Evolutionary conservation across 306 rosid genomes (phyloP), one percentile per base, ranked within the genome.

Genomic region (Inga leiocalycina): DNA sequence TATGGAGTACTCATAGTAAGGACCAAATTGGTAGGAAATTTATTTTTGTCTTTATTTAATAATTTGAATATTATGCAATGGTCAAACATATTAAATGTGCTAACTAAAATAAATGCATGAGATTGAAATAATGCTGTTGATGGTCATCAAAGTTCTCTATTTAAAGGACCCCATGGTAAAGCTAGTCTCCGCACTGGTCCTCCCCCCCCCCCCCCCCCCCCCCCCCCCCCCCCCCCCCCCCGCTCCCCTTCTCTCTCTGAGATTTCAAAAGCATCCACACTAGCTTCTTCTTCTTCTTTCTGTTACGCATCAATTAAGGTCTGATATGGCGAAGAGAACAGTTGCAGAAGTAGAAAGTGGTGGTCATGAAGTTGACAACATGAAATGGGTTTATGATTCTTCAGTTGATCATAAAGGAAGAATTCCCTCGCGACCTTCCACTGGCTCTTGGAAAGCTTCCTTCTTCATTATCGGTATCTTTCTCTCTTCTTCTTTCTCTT

Each of bases 391-490:
- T 79, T 64, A 78, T 84, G 95, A 91, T 88, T 88, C 91, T 85
- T 91, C 93, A 10, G 77, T 85, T 4, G 95, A 91, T 86, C 86
- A 90, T 44, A 82, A 84, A 78, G 91, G 92, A 49, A 85, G 48
- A 34, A 35, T 88, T 79, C 95, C 95, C 27, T 90, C 87, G 3
- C 66, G 95, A 80, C 85, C 91, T 82, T 88, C 93, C 24, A 91
- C 93, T 77, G 95, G 95, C 75, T 84, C 87, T 39, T 91, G 95
- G 95, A 91, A 89, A 85, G 91, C 95, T 76, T 84, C 95, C 62
- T 44, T 88, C 87, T 91, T 88, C 82, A 89, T 91, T 35, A 85
- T 91, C 14, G 95, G 95, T 91, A 87, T 61, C 65, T n/a, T 9
- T 3, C 15, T 24, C n/a, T 24, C 67, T 9, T 61, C 67, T 24